Evolutionary conservation across 345 rosid species (phyloP), one percentile per base, ranked within the genome.

Genomic region (Hypericum androsaemum): DNA sequence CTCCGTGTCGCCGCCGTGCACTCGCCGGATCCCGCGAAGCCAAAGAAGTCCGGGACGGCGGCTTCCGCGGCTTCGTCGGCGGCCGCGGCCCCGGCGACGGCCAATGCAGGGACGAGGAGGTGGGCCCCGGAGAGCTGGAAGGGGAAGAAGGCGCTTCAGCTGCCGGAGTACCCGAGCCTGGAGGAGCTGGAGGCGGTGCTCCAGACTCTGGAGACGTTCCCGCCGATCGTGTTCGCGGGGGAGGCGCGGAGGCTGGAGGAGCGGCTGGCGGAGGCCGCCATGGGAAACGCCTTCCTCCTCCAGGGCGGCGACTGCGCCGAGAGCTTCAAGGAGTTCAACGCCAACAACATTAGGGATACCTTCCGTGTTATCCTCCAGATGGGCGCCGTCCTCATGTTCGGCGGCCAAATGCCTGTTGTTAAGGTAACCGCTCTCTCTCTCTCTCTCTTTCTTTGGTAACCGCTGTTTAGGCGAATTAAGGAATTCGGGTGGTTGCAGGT

Each of bases 361-460:
- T 64, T 64, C 54, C 57, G 68, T 51, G 58, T 64, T 39, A 58
- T 64, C 7, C 68, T 64, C 5, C 68, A 64, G 15, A 64, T 64
- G 68, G 58, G 68, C 5, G 68, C 49, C 17, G 68, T 64, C 46
- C 41, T 64, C 48, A 64, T 64, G 68, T 64, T 64, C 35, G 68
- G 68, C 10, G 68, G 68, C 16, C 68, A 64, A 64, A 52, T 64
- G 68, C 68, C 68, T 8, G 68, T 64, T 58, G 32, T 64, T 52
- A 64, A 64, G 68, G 68, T 64, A 6, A 0, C 28, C 8, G 5
- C 39, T 4, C 10, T 44, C 38, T 44, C 7, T 35, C 14, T 7
- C 9, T 17, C 13, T 22, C 10, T 28, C 10, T 11, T 12, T 43
- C 45, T 14, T 44, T 39, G 32, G 5, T 16, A 6, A 43, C 36